Base-by-base conservation (phyloP, 345 rosid genomes). In the Syzygium oleosum region DNA sequence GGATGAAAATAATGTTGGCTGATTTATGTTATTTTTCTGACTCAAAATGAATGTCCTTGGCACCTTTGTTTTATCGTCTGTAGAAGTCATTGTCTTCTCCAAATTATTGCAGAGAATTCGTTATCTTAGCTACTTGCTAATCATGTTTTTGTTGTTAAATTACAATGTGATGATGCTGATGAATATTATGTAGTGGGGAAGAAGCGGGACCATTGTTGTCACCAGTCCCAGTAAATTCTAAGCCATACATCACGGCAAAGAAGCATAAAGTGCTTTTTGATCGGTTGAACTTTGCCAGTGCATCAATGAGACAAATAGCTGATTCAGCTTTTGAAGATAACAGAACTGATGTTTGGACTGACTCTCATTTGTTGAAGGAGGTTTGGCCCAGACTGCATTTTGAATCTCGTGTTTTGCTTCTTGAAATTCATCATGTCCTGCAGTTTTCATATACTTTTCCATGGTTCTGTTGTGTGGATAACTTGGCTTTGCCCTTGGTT, bases 331-430 rank as follows among this genome's bases (percentile, higher is more conserved):
- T 41, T 58, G 90, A 85, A 77, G 90, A 88, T 86, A 91, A 92
- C 88, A 92, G 87, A 51, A 88, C 87, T 89, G 89, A 90, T 77
- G 89, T 73, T 90, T 92, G 97, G 95, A 90, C 89, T 85, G 91
- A 89, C 87, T 95, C 98, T 77, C 58, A 88, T 85, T 90, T 94
- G 93, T 90, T 96, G 90, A 89, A 95, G 73, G 93, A 94, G 96
- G 99, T 96, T 54, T 17, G 86, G 86, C 19, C 8, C 58, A 49
- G 85, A 16, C 41, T 49, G 41, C 38, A 84, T 19, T 84, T 51
- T 51, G 23, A 27, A 84, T 49, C 55, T 84, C 12, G 3, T 4
- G 25, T 51, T 49, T 55, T 83, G 46, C 53, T 87, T 56, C 85
- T 46, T 58, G 9, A 38, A 73, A 58, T 79, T 43, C 58, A 16